Percentiles rank a stretch among this genome's conserved stretches.
These are phyloP conservation scores for Linderniella brevidens DNA, from an alignment of 257 asterid genomes.

Conservation along the genomic window DNA sequence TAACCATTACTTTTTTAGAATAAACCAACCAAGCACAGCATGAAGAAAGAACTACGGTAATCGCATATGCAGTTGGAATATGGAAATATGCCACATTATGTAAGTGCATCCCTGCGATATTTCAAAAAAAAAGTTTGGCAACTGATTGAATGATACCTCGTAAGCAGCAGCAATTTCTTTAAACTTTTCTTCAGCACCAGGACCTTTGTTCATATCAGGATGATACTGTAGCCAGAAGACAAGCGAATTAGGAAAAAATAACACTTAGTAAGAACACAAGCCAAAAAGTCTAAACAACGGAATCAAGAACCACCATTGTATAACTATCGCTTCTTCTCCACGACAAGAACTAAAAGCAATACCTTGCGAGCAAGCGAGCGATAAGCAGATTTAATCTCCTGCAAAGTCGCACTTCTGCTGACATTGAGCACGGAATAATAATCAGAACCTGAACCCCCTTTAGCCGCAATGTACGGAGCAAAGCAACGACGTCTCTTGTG, in stretches of 20 bases:
- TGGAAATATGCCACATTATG: neutral
- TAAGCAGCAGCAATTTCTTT: constrained; percentile 93
- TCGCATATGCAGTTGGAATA: neutral
- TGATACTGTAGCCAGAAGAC: constrained; percentile 50
- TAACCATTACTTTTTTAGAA: neutral
- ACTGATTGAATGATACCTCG: constrained; percentile 35
- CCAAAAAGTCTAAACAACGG: neutral
- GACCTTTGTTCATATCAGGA: constrained; percentile 80
- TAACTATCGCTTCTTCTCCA: neutral
- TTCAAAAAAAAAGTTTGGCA: neutral
- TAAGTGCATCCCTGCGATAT: neutral
- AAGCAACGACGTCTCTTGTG: constrained; percentile 29
- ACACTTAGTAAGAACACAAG: neutral
- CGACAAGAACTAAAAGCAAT: neutral
- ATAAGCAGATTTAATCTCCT: constrained; percentile 71
- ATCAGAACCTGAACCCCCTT: constrained; percentile 25
- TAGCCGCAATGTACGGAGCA: constrained; percentile 21
- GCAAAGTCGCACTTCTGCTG: constrained; percentile 62
- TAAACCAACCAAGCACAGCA: neutral
- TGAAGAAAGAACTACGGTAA: neutral
- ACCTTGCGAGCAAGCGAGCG: constrained; percentile 97
- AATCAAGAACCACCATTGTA: neutral
- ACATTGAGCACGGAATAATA: constrained; percentile 70
- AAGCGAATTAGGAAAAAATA: neutral
- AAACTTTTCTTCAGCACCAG: constrained; percentile 85